Conservation (phyloP, 2,329 filamentous ascomycete species). For the Aspergillus pseudoviridinutans region DNA sequence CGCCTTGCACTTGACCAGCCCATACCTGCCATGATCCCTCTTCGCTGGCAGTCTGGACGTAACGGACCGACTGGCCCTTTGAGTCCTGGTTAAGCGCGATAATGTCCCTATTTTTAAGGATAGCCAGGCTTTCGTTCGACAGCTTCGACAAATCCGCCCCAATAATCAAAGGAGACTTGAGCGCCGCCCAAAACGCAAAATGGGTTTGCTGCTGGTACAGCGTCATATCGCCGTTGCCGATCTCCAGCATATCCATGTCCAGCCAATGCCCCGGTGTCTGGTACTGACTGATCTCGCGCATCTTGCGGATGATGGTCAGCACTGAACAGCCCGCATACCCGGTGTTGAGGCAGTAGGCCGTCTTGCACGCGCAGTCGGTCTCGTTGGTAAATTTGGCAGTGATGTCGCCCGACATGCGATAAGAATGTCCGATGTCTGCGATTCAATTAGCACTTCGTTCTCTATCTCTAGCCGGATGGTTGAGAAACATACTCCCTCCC, state of each 20-base stretch:
- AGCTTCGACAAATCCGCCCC: conserved; percentile 24
- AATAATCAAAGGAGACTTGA: conserved; percentile 45
- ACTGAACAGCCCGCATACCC: conserved; percentile 28
- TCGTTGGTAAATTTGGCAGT: conserved; percentile 16
- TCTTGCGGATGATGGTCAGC: conserved; percentile 8
- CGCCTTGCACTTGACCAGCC: background rate
- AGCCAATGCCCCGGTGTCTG: conserved; percentile 21
- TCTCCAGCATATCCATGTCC: conserved; percentile 45
- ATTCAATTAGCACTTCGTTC: too few relatives aligned
- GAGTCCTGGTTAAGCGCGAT: conserved; percentile 3
- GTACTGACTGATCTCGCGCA: conserved; percentile 18
- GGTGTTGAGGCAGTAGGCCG: conserved; percentile 30
- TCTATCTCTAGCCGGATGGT: background rate
- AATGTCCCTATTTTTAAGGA: conserved; percentile 1
- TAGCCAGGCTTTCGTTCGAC: background rate
- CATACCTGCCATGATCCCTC: conserved; percentile 1
- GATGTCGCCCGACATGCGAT: conserved; percentile 27
- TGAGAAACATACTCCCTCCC: conserved; percentile 30
- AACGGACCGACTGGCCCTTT: background rate
- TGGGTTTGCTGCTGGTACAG: conserved; percentile 32
- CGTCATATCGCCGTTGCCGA: conserved; percentile 44
- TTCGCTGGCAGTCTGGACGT: background rate
- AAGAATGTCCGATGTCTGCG: conserved; percentile 16
- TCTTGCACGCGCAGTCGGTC: conserved; percentile 17
- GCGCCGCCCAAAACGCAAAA: conserved; percentile 45